phyloP scores from a whole-genome alignment of 2,329 filamentous ascomycete species.

The Lasiodiplodia theobromae region DNA sequence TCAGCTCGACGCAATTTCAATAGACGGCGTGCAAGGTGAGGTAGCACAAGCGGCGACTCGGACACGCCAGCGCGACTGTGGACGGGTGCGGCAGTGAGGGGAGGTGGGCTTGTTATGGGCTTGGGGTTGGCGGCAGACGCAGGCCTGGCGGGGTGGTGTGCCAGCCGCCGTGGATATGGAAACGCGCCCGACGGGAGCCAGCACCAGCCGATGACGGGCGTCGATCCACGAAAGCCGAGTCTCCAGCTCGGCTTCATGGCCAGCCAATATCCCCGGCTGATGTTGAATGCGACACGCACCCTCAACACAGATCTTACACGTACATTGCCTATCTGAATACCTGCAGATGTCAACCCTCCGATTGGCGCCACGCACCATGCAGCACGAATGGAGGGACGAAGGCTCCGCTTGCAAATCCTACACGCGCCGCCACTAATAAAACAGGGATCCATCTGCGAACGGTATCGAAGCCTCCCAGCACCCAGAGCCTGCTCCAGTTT shows the following conservation, averaged over 20 bases:
- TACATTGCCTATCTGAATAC: conserved; percentile 15
- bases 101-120: background rate
- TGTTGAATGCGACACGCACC: conserved; percentile 2
- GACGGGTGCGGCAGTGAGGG: background rate
- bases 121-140: background rate
- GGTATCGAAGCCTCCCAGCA: conserved; percentile 3
- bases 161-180: background rate
- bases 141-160: background rate
- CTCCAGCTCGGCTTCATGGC: background rate
- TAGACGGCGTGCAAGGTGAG: background rate
- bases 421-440: conserved; percentile 12
- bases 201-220: background rate
- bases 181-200: conserved; percentile 4
- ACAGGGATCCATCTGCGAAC: conserved; percentile 7
- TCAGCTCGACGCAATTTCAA: background rate
- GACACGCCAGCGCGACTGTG: conserved; percentile 3
- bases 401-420: background rate
- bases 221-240: background rate
- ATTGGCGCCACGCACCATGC: conserved; percentile 24
- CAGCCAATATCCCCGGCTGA: background rate
- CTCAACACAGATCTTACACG: conserved; percentile 1
- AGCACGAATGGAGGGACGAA: conserved; percentile 12
- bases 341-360: conserved; percentile 7
- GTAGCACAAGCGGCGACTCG: conserved; percentile 1
- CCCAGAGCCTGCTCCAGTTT: conserved; percentile 27